phyloP scores from a whole-genome alignment of 371 early-diverging fungal genomes.

The Zychaea mexicana region DNA sequence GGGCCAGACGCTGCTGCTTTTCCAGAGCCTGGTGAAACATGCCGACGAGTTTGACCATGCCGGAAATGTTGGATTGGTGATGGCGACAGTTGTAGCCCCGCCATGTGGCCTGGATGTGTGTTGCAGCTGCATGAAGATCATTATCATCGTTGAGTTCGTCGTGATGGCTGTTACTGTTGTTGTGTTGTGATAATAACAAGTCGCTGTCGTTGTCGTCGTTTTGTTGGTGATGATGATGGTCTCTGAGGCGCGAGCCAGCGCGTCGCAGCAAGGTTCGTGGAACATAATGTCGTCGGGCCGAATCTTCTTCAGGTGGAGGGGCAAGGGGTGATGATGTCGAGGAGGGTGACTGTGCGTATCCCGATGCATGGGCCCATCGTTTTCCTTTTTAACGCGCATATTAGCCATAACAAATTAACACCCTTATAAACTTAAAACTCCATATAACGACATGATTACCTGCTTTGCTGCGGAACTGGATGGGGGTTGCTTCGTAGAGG shows the following conservation, averaged over 20 bases:
- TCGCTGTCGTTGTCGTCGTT: neutral
- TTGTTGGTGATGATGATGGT: neutral
- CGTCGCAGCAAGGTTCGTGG: constrained; percentile 21
- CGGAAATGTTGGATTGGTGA: constrained; percentile 11
- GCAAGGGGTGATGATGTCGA: constrained; percentile 17
- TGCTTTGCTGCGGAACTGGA: constrained; percentile 40
- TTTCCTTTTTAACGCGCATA: constrained; percentile 9
- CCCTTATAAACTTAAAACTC: neutral
- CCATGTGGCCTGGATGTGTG: neutral
- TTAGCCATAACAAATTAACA: neutral
- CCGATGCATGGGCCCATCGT: constrained; percentile 27
- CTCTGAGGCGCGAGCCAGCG: neutral
- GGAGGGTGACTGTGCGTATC: constrained; percentile 13
- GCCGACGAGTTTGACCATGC: constrained; percentile 33
- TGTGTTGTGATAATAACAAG: too few species aligned
- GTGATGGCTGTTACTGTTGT: too few species aligned
- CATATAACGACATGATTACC: constrained; percentile 15
- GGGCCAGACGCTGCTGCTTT: constrained; percentile 23
- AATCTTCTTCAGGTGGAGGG: constrained; percentile 29
- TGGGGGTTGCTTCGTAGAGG: constrained; percentile 8
- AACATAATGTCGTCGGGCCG: constrained; percentile 32
- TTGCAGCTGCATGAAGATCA: neutral
- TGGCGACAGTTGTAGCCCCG: neutral
- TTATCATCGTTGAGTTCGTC: too few species aligned
- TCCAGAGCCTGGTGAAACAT: constrained; percentile 27